Evolutionary conservation across 345 rosid species (phyloP).

Genomic region (Cochlearia excelsa): DNA sequence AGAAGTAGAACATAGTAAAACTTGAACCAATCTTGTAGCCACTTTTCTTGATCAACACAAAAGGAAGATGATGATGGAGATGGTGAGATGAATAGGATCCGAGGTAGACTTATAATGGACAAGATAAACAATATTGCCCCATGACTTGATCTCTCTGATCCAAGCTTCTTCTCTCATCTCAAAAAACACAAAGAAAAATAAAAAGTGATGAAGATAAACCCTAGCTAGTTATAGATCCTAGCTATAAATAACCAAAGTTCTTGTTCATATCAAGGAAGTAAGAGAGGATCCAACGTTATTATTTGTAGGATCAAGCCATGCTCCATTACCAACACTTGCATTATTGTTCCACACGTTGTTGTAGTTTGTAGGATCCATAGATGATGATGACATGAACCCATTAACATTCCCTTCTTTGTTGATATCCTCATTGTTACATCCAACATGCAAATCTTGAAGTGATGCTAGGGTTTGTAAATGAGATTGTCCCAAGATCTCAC

Average conservation of each 20-base stretch:
- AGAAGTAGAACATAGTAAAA: conserved; percentile 29
- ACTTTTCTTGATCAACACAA: conserved; percentile 35
- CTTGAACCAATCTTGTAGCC: conserved; percentile 27
- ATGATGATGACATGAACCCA: conserved; percentile 35
- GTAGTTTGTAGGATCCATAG: conserved; percentile 53
- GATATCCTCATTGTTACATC: conserved; percentile 37
- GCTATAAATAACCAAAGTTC: conserved; percentile 26
- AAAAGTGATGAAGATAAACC: conserved; percentile 33
- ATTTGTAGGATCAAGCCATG: conserved; percentile 73
- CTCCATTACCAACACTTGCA: conserved; percentile 39
- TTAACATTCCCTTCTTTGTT: conserved; percentile 17
- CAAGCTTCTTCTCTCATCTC: conserved; percentile 61
- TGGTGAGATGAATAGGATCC: conserved; percentile 82
- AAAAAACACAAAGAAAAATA: conserved; percentile 20
- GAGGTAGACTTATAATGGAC: conserved; percentile 84
- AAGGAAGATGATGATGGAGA: conserved; percentile 29
- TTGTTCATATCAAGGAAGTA: conserved; percentile 65
- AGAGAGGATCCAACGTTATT: conserved; percentile 62
- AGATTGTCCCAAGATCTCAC: conserved; percentile 40
- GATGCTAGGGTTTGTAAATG: conserved; percentile 43
- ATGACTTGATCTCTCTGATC: conserved; percentile 88
- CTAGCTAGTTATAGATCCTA: conserved; percentile 41
- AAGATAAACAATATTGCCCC: conserved; percentile 21
- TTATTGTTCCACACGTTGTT: conserved; percentile 32
- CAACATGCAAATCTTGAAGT: conserved; percentile 52